Evolutionary conservation across 2,329 filamentous ascomycete genomes (phyloP).

Genomic region (Colletotrichum sp.): DNA sequence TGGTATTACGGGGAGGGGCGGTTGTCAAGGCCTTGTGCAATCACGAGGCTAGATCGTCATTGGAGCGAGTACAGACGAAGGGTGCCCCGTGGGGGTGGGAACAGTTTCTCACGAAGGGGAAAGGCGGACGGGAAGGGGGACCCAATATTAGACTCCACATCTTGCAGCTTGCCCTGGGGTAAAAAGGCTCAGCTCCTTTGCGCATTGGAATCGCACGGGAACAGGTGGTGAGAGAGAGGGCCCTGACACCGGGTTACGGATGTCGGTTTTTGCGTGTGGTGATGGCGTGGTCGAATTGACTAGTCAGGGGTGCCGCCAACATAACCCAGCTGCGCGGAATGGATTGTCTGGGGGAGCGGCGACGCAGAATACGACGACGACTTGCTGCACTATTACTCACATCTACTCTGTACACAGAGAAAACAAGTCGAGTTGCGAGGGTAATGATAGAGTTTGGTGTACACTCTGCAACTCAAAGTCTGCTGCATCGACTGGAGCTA

Average conservation of each 20-base stretch:
- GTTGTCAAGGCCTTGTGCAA: background rate
- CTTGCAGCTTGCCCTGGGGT: background rate
- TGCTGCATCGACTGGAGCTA: background rate
- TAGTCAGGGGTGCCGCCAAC: background rate
- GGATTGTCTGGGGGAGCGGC: background rate
- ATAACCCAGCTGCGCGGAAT: slow-evolving; percentile 5
- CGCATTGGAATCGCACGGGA: background rate
- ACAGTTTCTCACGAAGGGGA: background rate
- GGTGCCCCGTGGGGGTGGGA: background rate
- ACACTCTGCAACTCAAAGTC: background rate
- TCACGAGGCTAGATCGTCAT: slow-evolving; percentile 1
- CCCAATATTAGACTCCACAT: background rate
- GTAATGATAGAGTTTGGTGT: background rate
- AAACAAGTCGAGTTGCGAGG: background rate
- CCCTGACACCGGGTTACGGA: background rate
- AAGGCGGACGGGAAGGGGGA: background rate
- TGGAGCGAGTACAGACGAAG: background rate
- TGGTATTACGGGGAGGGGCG: background rate
- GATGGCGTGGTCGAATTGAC: background rate
- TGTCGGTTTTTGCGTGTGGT: background rate
- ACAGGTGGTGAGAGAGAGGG: background rate
- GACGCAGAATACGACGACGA: background rate
- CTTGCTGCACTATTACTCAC: background rate
- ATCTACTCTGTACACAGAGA: too few relatives aligned
- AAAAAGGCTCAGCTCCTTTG: background rate